Percentiles rank a stretch among this genome's conserved stretches.
Conservation (phyloP, 805 yeast genomes). For the Monosporozyma siamensis region DNA sequence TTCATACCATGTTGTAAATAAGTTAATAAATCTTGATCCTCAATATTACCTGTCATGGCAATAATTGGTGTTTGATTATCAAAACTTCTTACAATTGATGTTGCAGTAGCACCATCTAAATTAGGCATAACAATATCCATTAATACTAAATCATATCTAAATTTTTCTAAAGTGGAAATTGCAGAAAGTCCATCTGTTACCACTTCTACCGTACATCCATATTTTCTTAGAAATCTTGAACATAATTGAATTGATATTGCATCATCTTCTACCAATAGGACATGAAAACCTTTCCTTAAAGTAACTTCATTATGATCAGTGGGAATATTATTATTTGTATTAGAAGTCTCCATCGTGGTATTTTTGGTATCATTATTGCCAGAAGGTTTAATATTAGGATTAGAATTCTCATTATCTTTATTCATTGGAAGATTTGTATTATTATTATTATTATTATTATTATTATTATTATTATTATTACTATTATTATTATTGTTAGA, state of each 20-base stretch:
- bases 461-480: background rate
- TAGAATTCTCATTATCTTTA: background rate
- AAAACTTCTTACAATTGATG: slow-evolving; percentile 77
- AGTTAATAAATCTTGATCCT: slow-evolving; percentile 69
- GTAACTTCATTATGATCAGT: slow-evolving; percentile 1
- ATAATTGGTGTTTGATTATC: slow-evolving; percentile 83
- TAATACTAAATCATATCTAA: slow-evolving; percentile 63
- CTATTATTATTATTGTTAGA: background rate
- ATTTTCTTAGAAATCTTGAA: slow-evolving; percentile 69
- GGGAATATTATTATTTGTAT: background rate
- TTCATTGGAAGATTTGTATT: background rate
- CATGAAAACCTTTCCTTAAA: slow-evolving; percentile 47
- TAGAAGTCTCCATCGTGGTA: background rate
- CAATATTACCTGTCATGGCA: slow-evolving; percentile 88
- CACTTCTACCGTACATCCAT: slow-evolving; percentile 87
- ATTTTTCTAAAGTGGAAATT: slow-evolving; percentile 61
- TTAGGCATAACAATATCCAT: slow-evolving; percentile 91
- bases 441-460: background rate
- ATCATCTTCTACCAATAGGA: slow-evolving; percentile 71
- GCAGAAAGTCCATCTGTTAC: slow-evolving; percentile 91
- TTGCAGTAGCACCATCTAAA: slow-evolving; percentile 82
- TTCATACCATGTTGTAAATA: slow-evolving; percentile 85
- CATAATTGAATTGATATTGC: slow-evolving; percentile 76
- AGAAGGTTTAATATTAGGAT: slow-evolving; percentile 7
- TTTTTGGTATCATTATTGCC: slow-evolving; percentile 6